Percentiles rank a stretch among this genome's conserved stretches.
Conservation (phyloP, 257 asterid genomes). For the Solanum sejunctum region DNA sequence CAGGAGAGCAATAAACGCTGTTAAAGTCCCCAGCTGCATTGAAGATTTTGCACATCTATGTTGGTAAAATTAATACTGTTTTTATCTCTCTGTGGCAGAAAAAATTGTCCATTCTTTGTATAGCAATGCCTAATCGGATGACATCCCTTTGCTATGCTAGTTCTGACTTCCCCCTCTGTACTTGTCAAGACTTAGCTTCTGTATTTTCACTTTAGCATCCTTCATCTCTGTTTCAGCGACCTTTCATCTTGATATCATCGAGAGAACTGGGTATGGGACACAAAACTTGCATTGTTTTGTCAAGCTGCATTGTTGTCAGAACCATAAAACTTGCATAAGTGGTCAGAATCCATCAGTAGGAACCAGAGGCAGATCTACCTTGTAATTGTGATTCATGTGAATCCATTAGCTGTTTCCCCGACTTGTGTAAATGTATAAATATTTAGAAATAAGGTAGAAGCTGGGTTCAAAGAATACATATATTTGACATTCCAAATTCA, state of each 20-base stretch:
- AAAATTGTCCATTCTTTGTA: conserved; percentile 1
- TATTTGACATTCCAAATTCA: too few relatives aligned
- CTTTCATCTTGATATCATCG: background rate
- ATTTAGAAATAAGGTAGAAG: background rate
- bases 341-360: too few relatives aligned
- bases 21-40: background rate
- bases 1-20: conserved; percentile 3
- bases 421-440: too few relatives aligned
- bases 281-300: background rate
- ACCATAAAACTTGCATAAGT: too few relatives aligned
- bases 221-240: background rate
- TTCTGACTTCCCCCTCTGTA: background rate
- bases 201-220: background rate
- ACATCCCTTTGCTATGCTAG: background rate
- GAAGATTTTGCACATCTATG: background rate
- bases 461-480: too few relatives aligned
- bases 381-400: background rate
- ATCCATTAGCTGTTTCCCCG: too few relatives aligned
- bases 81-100: background rate
- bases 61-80: background rate
- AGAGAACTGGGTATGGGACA: background rate
- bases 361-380: background rate
- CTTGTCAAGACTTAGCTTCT: background rate
- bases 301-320: too few relatives aligned
- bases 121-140: background rate